Base-by-base conservation (phyloP, 805 yeast species). In the Candida maesae region DNA sequence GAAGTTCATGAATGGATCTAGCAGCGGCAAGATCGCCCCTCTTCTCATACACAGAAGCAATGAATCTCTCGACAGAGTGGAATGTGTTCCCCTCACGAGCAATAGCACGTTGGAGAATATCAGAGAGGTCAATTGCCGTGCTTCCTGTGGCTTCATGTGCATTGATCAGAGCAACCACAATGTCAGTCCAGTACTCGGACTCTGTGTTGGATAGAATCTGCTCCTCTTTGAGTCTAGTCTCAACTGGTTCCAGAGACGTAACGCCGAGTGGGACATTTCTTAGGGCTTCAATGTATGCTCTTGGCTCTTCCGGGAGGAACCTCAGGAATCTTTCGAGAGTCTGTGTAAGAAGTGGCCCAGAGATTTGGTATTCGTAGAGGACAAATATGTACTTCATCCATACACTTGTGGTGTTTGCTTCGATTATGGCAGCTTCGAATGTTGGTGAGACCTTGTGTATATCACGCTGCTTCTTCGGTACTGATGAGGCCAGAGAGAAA, bases 1-100 rank as follows among this genome's bases (percentile, higher is more conserved):
- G 5, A 55, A 30, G 4, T 39, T 36, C 18, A 24, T 41, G 41
- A 2, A 38, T 26, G 1, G 17, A 18, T 10, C 62, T 42, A 0
- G 71, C 71, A 14, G 41, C 40, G 1, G 57, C 65, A 1, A 53
- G 13, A 18, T 62, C 60, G 1, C 55, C 66, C 5, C 61, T 29
- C 3, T 49, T 45, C 23, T 65, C 68, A 36, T 59, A 59, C 1
- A 68, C 52, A 1, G 63, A 53, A 2, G 73, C 61, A 6, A 68
- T 52, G 8, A 67, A 44, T 44, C 69, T 68, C 45, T 73, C 80
- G 3, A 75, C 65, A 1, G 70, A 53, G 46, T 73, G 78, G 35
- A 60, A 64, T 1, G 60, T 46, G 43, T 71, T 71, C 29, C 52
- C 33, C 15, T 36, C 38, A 9, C 37, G 25, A 3, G 27, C 24